phyloP scores from a whole-genome alignment of 345 rosid species.

The Brassica cretica region DNA sequence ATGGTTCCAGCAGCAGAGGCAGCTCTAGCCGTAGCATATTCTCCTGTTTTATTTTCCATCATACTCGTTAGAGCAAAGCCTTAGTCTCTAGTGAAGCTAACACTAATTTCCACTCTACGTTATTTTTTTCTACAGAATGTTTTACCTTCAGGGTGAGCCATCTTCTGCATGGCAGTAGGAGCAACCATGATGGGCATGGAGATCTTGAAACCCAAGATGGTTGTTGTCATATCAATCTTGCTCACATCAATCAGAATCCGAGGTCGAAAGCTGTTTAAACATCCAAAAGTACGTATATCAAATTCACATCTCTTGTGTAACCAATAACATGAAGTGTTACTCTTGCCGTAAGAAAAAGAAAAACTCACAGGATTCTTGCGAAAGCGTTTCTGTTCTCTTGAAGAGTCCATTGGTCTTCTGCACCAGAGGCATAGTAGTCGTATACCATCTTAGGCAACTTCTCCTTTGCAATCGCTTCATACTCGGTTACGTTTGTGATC shows the following conservation, averaged over 20 bases:
- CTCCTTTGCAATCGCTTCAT: constrained; percentile 60
- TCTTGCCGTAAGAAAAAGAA: not conserved
- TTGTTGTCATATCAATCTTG: constrained; percentile 69
- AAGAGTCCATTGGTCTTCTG: constrained; percentile 77
- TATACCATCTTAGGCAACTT: constrained; percentile 72
- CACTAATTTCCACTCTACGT: constrained; percentile 1
- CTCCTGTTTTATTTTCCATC: constrained; percentile 50
- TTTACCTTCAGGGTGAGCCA: constrained; percentile 88
- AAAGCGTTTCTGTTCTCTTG: constrained; percentile 64
- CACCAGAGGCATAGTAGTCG: constrained; percentile 78
- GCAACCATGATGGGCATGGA: constrained; percentile 91
- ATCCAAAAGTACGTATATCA: not conserved
- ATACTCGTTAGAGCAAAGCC: not conserved
- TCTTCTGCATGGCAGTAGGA: constrained; percentile 78
- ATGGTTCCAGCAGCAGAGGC: constrained; percentile 75
- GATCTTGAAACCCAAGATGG: constrained; percentile 71
- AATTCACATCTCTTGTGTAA: not conserved
- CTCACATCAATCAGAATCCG: constrained; percentile 77
- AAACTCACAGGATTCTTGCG: constrained; percentile 63
- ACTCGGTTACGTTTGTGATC: constrained; percentile 68
- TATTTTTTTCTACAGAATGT: not conserved
- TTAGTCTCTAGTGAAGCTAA: not conserved
- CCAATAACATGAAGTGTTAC: too few species aligned
- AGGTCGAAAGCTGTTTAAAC: constrained; percentile 58
- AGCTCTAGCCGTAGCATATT: constrained; percentile 83